Evolutionary conservation across 208 protist species (phyloP), one percentile per base, ranked within the genome.

Genomic region (Crithidia acanthocephali): DNA sequence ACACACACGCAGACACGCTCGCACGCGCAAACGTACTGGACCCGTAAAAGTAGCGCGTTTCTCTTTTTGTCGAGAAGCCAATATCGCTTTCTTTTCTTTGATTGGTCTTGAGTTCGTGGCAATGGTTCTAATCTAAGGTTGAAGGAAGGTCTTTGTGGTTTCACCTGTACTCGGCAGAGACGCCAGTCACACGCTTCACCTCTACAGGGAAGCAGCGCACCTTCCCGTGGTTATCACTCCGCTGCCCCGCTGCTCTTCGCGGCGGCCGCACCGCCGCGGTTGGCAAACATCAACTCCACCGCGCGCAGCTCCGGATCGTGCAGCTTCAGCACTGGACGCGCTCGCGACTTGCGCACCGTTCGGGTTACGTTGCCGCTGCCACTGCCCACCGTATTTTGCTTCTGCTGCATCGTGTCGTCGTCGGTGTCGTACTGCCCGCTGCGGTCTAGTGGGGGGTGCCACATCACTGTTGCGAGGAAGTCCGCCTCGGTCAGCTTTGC

Each of bases 221-320:
- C n/a, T n/a, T n/a, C n/a, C n/a, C n/a, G n/a, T n/a, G n/a, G n/a
- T n/a, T n/a, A n/a, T 30, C 10, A 11, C 27, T 45, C n/a, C 10
- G 45, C 58, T 48, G 52, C 16, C 8, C 28, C 47, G n/a, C 7
- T 9, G 51, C n/a, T 35, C 51, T 69, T 30, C 18, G 40, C 44
- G 20, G 37, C 40, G 15, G 20, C 63, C 2, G 9, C 45, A 23
- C 33, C 35, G n/a, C n/a, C 28, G 23, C 23, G 47, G 37, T 44
- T 35, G 25, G 60, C 47, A 44, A 78, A 72, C 72, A 78, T 72
- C 42, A 78, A 40, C 53, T 78, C 72, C 23, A 78, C 58, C 10
- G 72, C 72, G 6, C 44, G 59, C 51, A 78, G 57, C 72, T 72
- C 59, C 1, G 65, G 72, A 27, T 78, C 25, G 35, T n/a, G 72